A percentile compares a stretch with the other conserved stretches of the same genome.
Evolutionary conservation across 208 protist species (phyloP).

Genomic region (Trypanosoma avium): DNA sequence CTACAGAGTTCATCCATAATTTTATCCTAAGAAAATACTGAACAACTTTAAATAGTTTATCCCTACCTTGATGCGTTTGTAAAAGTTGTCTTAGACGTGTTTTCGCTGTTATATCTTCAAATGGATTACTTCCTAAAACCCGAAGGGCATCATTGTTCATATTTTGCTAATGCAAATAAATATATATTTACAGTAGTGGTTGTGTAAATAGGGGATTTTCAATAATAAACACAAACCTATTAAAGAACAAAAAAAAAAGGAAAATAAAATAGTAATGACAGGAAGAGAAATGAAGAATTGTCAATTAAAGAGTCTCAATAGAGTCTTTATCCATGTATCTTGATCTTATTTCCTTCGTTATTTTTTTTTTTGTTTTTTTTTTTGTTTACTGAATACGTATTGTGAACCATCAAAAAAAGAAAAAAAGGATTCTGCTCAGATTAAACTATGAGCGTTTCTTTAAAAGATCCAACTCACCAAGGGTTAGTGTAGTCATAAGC

Average conservation of each 20-base stretch:
- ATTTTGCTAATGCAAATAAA: constrained; percentile 20
- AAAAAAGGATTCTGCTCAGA: background rate
- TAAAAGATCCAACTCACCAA: constrained; percentile 49
- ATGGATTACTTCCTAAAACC: constrained; percentile 81
- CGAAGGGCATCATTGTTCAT: constrained; percentile 57
- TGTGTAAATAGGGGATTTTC: background rate
- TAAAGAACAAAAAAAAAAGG: constrained; percentile 14
- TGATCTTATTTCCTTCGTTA: too few species aligned
- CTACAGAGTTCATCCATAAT: constrained; percentile 78
- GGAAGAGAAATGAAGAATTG: background rate
- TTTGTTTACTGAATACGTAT: background rate
- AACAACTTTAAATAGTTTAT: constrained; percentile 90
- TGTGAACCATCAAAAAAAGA: background rate
- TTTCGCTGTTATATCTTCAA: constrained; percentile 84
- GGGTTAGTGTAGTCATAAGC: constrained; percentile 56
- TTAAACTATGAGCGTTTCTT: constrained; percentile 12
- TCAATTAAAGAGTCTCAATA: too few species aligned
- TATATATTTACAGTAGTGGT: too few species aligned
- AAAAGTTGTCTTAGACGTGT: constrained; percentile 86
- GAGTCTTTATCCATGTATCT: too few species aligned
- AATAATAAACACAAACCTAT: constrained; percentile 8
- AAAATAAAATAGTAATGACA: constrained; percentile 8
- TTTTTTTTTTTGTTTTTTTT: too few species aligned
- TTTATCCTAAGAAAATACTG: constrained; percentile 86
- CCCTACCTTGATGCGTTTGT: constrained; percentile 87